A percentile compares a stretch with the other conserved stretches of the same genome.
These are phyloP conservation scores for Claviceps fusiformis DNA, from an alignment of 2,329 filamentous ascomycete genomes.

Conservation along the genomic window DNA sequence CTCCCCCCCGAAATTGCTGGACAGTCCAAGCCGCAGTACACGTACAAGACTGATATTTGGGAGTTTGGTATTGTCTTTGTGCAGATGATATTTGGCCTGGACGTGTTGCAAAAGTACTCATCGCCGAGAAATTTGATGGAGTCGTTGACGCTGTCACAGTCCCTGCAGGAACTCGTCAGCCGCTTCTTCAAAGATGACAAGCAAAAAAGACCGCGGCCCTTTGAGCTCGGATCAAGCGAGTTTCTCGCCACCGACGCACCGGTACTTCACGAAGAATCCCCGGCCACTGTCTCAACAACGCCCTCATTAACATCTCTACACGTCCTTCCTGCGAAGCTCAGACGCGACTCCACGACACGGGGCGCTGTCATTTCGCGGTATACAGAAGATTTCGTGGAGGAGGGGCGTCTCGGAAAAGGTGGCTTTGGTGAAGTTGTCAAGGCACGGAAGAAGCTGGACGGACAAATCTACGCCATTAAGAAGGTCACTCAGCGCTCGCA, in stretches of 20 bases:
- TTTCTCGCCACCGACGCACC: constrained; percentile 53
- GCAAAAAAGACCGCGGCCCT: constrained; percentile 73
- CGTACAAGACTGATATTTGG: constrained; percentile 83
- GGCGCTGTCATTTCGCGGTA: constrained; percentile 56
- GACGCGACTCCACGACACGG: constrained; percentile 48
- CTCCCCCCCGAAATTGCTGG: constrained; percentile 61
- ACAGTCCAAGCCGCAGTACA: constrained; percentile 47
- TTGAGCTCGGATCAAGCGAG: constrained; percentile 53
- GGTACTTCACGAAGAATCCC: constrained; percentile 34
- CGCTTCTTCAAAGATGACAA: constrained; percentile 77
- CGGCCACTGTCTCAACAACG: constrained; percentile 25
- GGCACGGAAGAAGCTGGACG: constrained; percentile 85
- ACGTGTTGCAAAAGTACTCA: constrained; percentile 61
- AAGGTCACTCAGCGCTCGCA: constrained; percentile 80
- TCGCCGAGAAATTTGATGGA: constrained; percentile 65
- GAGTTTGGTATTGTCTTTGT: constrained; percentile 82
- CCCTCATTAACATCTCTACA: constrained; percentile 29
- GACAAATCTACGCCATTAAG: constrained; percentile 89
- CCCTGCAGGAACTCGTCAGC: constrained; percentile 65
- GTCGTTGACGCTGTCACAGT: constrained; percentile 55
- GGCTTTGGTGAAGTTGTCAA: constrained; percentile 96
- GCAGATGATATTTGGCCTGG: constrained; percentile 85
- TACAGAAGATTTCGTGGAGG: constrained; percentile 77
- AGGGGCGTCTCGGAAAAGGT: constrained; percentile 78
- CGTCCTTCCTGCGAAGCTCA: constrained; percentile 33